A percentile compares a stretch with the other conserved stretches of the same genome.
Conservation (phyloP, 2,329 filamentous ascomycete species). For the Triangularia setosa region DNA sequence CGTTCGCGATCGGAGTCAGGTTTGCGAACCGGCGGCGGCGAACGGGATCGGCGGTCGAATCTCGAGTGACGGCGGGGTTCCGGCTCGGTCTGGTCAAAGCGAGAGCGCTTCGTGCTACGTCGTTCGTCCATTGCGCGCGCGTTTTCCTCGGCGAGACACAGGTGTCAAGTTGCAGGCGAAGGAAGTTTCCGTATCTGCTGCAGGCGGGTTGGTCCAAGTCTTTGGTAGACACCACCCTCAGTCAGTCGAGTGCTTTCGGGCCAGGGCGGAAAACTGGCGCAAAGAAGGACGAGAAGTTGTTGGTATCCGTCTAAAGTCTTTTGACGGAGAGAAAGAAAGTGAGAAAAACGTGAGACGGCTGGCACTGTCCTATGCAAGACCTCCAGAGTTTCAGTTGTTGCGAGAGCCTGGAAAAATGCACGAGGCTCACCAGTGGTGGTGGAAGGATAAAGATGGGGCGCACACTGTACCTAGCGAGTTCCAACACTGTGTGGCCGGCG, state of each 20-base stretch:
- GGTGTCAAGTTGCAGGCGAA: background rate
- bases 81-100: constrained; percentile 88
- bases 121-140: constrained; percentile 64
- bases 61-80: constrained; percentile 72
- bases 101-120: constrained; percentile 73
- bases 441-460: background rate
- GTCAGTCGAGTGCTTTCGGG: background rate
- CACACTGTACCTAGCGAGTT: background rate
- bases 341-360: no score
- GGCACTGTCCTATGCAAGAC: no score
- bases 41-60: constrained; percentile 90
- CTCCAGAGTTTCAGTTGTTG: background rate
- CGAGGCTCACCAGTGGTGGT: background rate
- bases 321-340: background rate
- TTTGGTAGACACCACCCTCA: no score
- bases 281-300: background rate
- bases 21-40: constrained; percentile 64
- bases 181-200: background rate
- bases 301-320: background rate
- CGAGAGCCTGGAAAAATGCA: background rate
- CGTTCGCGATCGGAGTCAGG: constrained; percentile 69
- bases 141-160: background rate
- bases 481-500: background rate
- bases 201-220: background rate
- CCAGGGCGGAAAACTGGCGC: background rate